Percentiles rank a stretch among this genome's conserved stretches.
These are phyloP conservation scores for Geosmithia putterillii DNA, from an alignment of 2,329 filamentous ascomycete genomes.

Conservation along the genomic window DNA sequence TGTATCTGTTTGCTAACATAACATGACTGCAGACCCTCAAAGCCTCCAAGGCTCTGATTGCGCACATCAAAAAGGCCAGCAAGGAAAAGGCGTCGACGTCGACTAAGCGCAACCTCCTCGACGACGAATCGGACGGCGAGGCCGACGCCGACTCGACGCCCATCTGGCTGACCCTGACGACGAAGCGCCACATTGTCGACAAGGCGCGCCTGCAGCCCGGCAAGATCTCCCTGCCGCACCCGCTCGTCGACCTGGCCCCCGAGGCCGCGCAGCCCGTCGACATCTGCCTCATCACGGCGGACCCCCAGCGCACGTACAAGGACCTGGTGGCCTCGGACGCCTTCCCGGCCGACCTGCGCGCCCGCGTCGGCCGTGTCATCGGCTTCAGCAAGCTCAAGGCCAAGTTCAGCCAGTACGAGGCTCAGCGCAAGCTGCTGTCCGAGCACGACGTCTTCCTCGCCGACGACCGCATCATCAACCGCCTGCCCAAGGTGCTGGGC, in stretches of 20 bases:
- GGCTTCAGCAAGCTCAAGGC: slow-evolving; percentile 67
- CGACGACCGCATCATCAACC: slow-evolving; percentile 71
- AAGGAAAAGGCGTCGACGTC: slow-evolving; percentile 29
- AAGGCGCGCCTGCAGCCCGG: slow-evolving; percentile 70
- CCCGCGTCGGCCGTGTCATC: slow-evolving; percentile 64
- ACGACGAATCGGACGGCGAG: slow-evolving; percentile 23
- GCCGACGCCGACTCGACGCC: slow-evolving; percentile 33
- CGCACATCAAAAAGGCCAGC: slow-evolving; percentile 46
- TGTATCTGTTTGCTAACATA: not conserved
- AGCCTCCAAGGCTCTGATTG: slow-evolving; percentile 49
- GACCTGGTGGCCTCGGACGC: slow-evolving; percentile 65
- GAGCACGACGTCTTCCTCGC: slow-evolving; percentile 92
- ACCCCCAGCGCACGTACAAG: slow-evolving; percentile 78
- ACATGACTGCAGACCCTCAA: slow-evolving; percentile 54
- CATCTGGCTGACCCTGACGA: slow-evolving; percentile 51
- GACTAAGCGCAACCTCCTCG: slow-evolving; percentile 47
- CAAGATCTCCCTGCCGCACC: slow-evolving; percentile 69
- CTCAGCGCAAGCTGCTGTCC: slow-evolving; percentile 65
- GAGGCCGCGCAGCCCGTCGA: slow-evolving; percentile 33
- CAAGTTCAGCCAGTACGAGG: slow-evolving; percentile 84
- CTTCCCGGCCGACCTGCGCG: slow-evolving; percentile 55
- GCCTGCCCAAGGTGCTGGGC: slow-evolving; percentile 66
- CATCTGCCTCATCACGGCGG: slow-evolving; percentile 78
- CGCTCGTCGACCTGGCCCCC: too few species aligned
- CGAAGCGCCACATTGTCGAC: slow-evolving; percentile 56